Evolutionary conservation across 208 protist genomes (phyloP), one percentile per base, ranked within the genome.

Genomic region (Trypanosoma melophagium): DNA sequence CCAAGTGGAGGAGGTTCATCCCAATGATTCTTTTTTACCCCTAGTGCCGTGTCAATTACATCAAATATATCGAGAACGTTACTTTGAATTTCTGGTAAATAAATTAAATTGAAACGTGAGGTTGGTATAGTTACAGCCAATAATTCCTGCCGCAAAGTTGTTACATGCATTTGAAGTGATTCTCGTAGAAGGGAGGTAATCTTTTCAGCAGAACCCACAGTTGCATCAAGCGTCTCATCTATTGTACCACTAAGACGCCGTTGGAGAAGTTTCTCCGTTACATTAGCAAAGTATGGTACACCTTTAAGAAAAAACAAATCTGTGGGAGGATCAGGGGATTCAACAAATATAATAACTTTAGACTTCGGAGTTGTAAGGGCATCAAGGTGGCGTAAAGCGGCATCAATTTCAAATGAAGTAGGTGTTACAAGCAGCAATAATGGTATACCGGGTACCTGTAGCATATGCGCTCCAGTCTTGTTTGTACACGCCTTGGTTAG

Each of bases 251-350:
- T 62, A 13, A 76, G 82, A n/a, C 62, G 68, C 21, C 75, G 72
- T 17, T 61, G 47, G 17, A 74, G 60, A 42, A 85, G 45, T 14
- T 61, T 54, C 9, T 74, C 59, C 5, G 58, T 64, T 10, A 84
- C 54, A 49, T 78, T 22, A 21, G 72, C 69, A 9, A 62, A 58
- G 72, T 93, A 95, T 0, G 90, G 78, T 31, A 83, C 72, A 13
- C 90, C 90, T 60, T 91, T 77, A 21, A 90, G 45, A 61, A 91
- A 92, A 49, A 95, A 80, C 0, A 91, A 54, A 7, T 81, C 69
- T 17, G 56, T 51, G 12, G 79, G 76, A 8, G 81, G 69, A n/a
- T 49, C n/a, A 0, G 89, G 82, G 0, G 75, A 69, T 66, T 95
- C 90, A 24, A 95, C 60, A 60, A 93, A 45, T 13, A 95, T 25